phyloP scores from a whole-genome alignment of 1,284 basidiomycete genomes.

The Tylopilus sp. region DNA sequence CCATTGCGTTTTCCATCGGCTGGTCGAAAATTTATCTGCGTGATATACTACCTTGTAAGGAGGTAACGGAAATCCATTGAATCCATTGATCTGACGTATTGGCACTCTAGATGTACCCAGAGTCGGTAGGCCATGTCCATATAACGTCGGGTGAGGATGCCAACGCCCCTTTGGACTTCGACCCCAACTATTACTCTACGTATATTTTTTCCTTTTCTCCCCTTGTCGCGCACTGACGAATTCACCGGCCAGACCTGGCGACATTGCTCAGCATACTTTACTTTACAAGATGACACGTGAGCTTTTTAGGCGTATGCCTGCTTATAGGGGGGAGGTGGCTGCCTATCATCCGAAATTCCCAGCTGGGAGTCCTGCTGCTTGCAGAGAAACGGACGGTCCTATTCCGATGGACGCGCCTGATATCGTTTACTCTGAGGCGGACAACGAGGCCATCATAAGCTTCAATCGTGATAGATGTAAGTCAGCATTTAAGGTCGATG shows the following conservation, averaged over 20 bases:
- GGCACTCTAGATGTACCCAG: conserved; percentile 20
- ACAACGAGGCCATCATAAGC: conserved; percentile 63
- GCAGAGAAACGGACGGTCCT: conserved; percentile 46
- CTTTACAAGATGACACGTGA: conserved; percentile 52
- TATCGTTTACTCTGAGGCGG: conserved; percentile 65
- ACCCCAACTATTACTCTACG: conserved; percentile 20
- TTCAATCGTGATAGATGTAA: conserved; percentile 50
- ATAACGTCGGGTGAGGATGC: conserved; percentile 37
- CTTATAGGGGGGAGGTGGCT: conserved; percentile 64
- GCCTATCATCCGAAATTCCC: conserved; percentile 62
- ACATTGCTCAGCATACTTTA: background rate
- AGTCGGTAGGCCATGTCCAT: conserved; percentile 39
- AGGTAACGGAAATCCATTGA: background rate
- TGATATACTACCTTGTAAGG: background rate
- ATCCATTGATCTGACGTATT: background rate
- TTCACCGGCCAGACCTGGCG: background rate
- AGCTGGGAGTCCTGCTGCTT: conserved; percentile 55
- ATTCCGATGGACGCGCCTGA: conserved; percentile 56
- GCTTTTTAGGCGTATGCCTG: conserved; percentile 62
- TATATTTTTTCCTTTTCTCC: background rate
- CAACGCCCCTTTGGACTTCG: conserved; percentile 36
- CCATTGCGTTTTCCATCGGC: background rate
- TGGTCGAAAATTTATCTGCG: background rate
- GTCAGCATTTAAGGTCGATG: conserved; percentile 6
- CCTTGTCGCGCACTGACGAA: background rate